Percentiles rank a stretch among this genome's conserved stretches.
Conservation (phyloP, 345 rosid genomes). For the sweet orange (Citrus sinensis) region DVS_A1.0 CM039167.1:1647501-1648000, state of each 20-base stretch:
- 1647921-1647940: slow-evolving; percentile 67
- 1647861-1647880: slow-evolving; percentile 85
- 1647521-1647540: slow-evolving; percentile 97
- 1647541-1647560: slow-evolving; percentile 94
- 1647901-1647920: slow-evolving; percentile 54
- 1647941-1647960: slow-evolving; percentile 54
- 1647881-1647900: slow-evolving; percentile 66
- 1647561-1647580: slow-evolving; percentile 89
- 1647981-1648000: slow-evolving; percentile 54
- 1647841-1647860: slow-evolving; percentile 92
- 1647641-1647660: slow-evolving; percentile 90
- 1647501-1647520: slow-evolving; percentile 91
- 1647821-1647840: slow-evolving; percentile 75
- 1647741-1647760: slow-evolving; percentile 91
- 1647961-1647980: slow-evolving; percentile 57
- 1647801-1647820: slow-evolving; percentile 64
- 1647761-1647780: slow-evolving; percentile 77
- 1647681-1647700: slow-evolving; percentile 67
- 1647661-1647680: slow-evolving; percentile 91
- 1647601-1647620: slow-evolving; percentile 87
- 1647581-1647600: slow-evolving; percentile 78
- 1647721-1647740: slow-evolving; percentile 92
- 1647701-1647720: slow-evolving; percentile 77
- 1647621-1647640: slow-evolving; percentile 92
- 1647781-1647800: slow-evolving; percentile 86